Evolutionary conservation across 345 rosid species (phyloP), one percentile per base, ranked within the genome.

Genomic region (Geranium brycei): DNA sequence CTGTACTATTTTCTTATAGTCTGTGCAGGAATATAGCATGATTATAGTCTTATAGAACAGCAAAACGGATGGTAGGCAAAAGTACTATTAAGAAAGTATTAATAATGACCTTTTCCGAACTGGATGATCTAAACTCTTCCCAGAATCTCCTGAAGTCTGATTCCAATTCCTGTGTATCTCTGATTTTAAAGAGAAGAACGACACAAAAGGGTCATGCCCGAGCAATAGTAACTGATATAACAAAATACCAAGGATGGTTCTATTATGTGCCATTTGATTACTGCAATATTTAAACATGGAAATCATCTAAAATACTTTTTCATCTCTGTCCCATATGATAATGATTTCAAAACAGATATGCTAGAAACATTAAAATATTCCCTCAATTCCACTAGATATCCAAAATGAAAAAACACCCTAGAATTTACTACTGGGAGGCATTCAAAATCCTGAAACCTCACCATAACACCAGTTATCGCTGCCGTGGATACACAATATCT

Each of bases 101-200:
- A 53, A 68, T 1, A 8, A 62, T 56, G 66, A 91, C 99, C 95
- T 85, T 91, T 78, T 95, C 99, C 8, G 87, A 91, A 79, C 88
- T 84, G 74, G 97, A 95, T 74, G 99, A 88, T 69, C 97, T 97
- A 75, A 95, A 95, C 80, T 91, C 96, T 76, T 95, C 97, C 99
- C 99, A 91, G 63, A 81, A 84, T 79, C 97, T 95, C 77, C 88
- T 95, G 76, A 95, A 91, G 83, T 95, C 97, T 92, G 86, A 74
- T 73, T 95, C 97, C 92, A 91, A 69, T 73, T 87, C 99, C 79
- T 85, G 85, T 70, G 79, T 84, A 68, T 80, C 91, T 72, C 96
- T 90, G 87, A 70, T 75, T 19, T 57, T 23, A 11, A 62, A 57
- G 51, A 57, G 17, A 61, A 31, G 38, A 61, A 19, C 18, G 1